Evolutionary conservation across 2,329 filamentous ascomycete species (phyloP), one percentile per base, ranked within the genome.

Genomic region (Achaetomium macrosporum): DNA sequence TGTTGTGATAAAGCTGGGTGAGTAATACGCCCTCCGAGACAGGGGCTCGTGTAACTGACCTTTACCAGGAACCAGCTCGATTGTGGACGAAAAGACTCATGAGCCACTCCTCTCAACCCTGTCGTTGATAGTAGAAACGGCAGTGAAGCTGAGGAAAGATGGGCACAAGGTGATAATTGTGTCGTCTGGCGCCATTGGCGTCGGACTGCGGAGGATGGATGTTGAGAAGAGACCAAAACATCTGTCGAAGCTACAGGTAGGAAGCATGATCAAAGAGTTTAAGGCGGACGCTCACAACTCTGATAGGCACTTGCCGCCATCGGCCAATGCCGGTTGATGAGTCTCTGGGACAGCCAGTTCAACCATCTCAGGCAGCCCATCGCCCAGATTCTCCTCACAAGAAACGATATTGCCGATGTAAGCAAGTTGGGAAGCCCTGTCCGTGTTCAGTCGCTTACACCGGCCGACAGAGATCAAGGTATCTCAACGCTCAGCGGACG

Each of bases 331-430:
- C 85, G 90, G 57, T 80, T 99, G 42, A 95, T 99, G 77, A 90
- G 87, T 65, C 81, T 99, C 19, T 99, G 92, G 92, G 92, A 97
- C 66, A 88, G 87, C 62, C 73, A 97, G 8, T 99, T 99, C 69
- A 83, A 76, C 36, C 90, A 97, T 69, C 77, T 96, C 56, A 80
- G 84, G 55, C 90, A 97, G 71, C 91, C 92, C 2, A 86, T 99
- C 62, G 91, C 93, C 17, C 93, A 99, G 72, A 92, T 99, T 61
- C 77, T 99, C 31, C 77, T 99, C 60, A 97, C 93, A 4, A 81
- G 93, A 63, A 96, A 92, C 67, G 93, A 99, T 67, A 99, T 99
- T 70, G 89, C 91, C 42, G 92, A 97, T 73, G 87, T 89, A 76
- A 71, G 79, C 69, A 17, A 30, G 6, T 9, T 13, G 2, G 37